Evolutionary conservation across 148 eudicot species (phyloP), one percentile per base, ranked within the genome.

Genomic region (Salicornia ramosissima): DNA sequence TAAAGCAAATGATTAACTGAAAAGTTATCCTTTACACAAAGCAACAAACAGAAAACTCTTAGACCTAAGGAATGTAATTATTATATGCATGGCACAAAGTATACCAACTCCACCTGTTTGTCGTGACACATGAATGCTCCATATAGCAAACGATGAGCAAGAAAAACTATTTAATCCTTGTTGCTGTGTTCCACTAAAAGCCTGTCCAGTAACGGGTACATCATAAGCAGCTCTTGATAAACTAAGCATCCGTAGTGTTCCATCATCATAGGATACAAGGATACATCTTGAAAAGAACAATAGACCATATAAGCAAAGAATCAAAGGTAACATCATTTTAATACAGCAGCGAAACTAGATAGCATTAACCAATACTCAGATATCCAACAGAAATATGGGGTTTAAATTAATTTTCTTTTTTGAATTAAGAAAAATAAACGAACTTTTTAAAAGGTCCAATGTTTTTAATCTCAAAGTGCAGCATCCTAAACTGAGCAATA

Each of bases 91-190:
- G 69, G 59, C 55, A 72, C n/a, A 65, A 28, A 31, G 36, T 51
- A 42, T 58, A 34, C 11, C n/a, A 16, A 54, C 63, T 28, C 14
- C 31, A 92, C 97, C 97, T 86, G 96, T 90, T 50, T 69, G 76
- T 51, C 86, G 79, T 26, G 97, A 92, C 66, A 82, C 87, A 51
- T 92, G 93, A 74, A 86, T 75, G 70, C 85, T 88, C 98, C 98
- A 93, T 55, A 93, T 79, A 40, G 94, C 74, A 80, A 75, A 84
- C 25, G 87, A 61, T 46, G 94, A 90, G 70, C 88, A 88, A 68
- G 31, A 69, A 58, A 71, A 90, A 71, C 86, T 83, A 58, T 85
- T 80, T 24, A 86, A 60, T 26, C 94, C 98, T 69, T 83, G 87
- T 24, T 84, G 88, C 70, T 66, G 73, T 16, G 88, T 83, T 58